These are phyloP conservation scores for Sorghum bicolor DNA, from an alignment of 176 grass and related monocot genomes.

Conservation along the genomic window DNA sequence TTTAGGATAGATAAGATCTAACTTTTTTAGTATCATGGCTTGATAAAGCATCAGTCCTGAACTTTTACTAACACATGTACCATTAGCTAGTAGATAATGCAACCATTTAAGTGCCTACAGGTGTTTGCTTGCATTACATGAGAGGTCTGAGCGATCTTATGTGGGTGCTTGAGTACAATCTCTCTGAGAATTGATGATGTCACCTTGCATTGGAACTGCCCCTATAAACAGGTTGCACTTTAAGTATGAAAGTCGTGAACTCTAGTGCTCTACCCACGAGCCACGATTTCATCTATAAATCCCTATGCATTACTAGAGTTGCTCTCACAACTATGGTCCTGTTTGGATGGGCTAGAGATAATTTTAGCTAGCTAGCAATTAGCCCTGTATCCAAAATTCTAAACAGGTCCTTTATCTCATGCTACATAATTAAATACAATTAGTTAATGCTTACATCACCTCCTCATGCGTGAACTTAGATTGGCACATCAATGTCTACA, in stretches of 20 bases:
- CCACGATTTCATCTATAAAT: neutral
- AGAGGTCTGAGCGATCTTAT: neutral
- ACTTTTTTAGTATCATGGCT: neutral
- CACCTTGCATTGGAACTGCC: neutral
- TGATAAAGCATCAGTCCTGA: neutral
- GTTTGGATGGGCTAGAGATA: neutral
- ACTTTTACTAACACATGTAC: neutral
- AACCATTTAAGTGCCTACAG: neutral
- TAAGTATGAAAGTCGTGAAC: neutral
- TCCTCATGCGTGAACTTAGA: conserved; percentile 17
- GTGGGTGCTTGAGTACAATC: neutral
- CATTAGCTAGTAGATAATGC: neutral
- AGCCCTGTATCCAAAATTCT: neutral
- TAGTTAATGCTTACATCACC: conserved; percentile 5
- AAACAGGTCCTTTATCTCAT: neutral
- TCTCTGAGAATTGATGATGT: neutral
- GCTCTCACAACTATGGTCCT: neutral
- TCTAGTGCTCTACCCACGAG: neutral
- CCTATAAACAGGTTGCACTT: neutral
- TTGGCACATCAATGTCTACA: neutral
- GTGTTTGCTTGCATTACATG: neutral
- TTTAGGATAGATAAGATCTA: neutral
- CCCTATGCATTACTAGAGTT: neutral
- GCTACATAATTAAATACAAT: neutral
- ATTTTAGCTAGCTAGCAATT: neutral